Base-by-base conservation (phyloP, 2,329 filamentous ascomycete genomes). In the Ophiostoma australiae region DNA sequence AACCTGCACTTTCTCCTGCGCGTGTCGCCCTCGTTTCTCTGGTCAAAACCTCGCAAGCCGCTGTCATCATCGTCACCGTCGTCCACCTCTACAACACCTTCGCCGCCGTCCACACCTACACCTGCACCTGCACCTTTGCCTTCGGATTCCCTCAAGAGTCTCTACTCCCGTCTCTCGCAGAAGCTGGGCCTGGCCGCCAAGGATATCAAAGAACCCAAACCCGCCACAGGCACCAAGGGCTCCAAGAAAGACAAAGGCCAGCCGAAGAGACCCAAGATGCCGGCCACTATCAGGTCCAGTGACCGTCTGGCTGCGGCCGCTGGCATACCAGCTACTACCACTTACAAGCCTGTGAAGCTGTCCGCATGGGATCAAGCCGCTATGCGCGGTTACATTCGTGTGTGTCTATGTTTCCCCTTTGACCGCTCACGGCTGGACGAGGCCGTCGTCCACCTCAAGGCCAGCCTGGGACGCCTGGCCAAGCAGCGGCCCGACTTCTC, bases 401-500 rank as follows among this genome's bases (percentile, higher is more conserved):
- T 73, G 0, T 70, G 69, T 1, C 71, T 77, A 15, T 77, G 76
- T 71, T 78, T 78, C 52, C 71, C 73, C 2, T 73, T 77, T 20
- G 69, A 74, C 39, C 70, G 72, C 33, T 5, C 58, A 0, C 6
- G 27, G 8, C 11, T 67, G 1, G 67, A 70, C 15, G 70, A 69
- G 2, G 73, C 73, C 11, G 67, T 33, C 0, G 10, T 52, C 2
- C 75, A 77, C 20, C 70, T 78, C 4, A 63, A 66, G 27, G 68
- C 67, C 10, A 73, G 75, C 0, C 73, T 78, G 3, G 66, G 23
- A 2, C 73, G 72, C 1, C 71, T 79, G 20, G 71, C 74, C 1
- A 23, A n/a, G 0, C 70, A 73, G 15, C 75, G 76, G 6, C 77
- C 78, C 1, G 75, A 77, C 48, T 77, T 77, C 71, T 76, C 77